Evolutionary conservation across 345 rosid genomes (phyloP).

Genomic region (Bruguiera parviflora): DNA sequence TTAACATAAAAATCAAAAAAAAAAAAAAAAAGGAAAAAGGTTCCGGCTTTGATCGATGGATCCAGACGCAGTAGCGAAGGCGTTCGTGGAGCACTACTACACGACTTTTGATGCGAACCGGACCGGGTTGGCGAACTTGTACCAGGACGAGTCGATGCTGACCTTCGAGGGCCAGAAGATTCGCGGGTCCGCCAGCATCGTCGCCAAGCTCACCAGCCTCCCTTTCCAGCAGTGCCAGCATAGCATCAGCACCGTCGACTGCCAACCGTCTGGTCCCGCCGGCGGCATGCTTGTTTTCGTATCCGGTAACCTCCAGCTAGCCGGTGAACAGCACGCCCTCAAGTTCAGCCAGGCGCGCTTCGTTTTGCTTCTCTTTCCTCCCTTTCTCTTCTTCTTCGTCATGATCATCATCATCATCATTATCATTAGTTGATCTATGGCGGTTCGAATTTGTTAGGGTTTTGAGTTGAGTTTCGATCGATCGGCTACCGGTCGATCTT

Average conservation of each 20-base stretch:
- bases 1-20: neutral
- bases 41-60: slow-evolving; percentile 43
- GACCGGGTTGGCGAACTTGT: slow-evolving; percentile 54
- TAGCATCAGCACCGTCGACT: slow-evolving; percentile 75
- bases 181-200: slow-evolving; percentile 73
- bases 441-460: slow-evolving; percentile 7
- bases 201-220: slow-evolving; percentile 71
- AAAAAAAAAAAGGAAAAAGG: too few species aligned
- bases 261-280: slow-evolving; percentile 90
- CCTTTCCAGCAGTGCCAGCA: slow-evolving; percentile 98
- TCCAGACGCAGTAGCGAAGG: slow-evolving; percentile 77
- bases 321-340: slow-evolving; percentile 90
- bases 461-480: slow-evolving; percentile 14
- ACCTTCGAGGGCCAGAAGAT: slow-evolving; percentile 96
- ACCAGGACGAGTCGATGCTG: slow-evolving; percentile 85
- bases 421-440: too few species aligned
- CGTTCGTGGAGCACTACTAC: slow-evolving; percentile 95
- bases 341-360: slow-evolving; percentile 74
- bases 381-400: neutral
- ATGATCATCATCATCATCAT: too few species aligned
- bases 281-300: slow-evolving; percentile 93
- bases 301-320: slow-evolving; percentile 81
- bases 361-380: neutral
- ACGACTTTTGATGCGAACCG: slow-evolving; percentile 77
- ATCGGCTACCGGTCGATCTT: slow-evolving; percentile 15